Conservation (phyloP, 83 land plant genomes). For the Picea abies region DNA sequence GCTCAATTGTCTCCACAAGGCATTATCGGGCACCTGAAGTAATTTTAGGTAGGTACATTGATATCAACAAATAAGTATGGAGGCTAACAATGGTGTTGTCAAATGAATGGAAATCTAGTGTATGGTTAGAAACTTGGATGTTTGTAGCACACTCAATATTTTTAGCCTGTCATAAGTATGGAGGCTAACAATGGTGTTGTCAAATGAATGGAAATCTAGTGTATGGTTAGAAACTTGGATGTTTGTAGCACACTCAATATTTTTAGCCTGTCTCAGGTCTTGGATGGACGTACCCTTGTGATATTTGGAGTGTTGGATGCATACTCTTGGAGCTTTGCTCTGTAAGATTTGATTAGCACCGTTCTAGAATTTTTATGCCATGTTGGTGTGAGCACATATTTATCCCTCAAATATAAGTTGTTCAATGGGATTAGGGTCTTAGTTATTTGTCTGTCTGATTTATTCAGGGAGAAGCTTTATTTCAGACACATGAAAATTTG, state of each 20-base stretch:
- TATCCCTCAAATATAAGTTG: background rate
- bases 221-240: constrained; percentile 2
- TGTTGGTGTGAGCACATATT: background rate
- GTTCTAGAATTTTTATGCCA: constrained; percentile 8
- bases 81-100: constrained; percentile 6
- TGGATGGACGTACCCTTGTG: constrained; percentile 94
- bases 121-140: constrained; percentile 2
- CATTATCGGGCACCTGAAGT: constrained; percentile 85
- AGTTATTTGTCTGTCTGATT: constrained; percentile 6
- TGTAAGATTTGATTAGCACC: constrained; percentile 46
- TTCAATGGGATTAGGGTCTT: constrained; percentile 15
- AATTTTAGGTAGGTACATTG: constrained; percentile 50
- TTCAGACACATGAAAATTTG: constrained; percentile 95
- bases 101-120: constrained; percentile 9
- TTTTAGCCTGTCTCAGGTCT: constrained; percentile 53
- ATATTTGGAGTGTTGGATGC: constrained; percentile 96
- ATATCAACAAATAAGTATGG: background rate
- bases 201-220: constrained; percentile 8
- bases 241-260: constrained; percentile 22
- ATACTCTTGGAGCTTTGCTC: constrained; percentile 88
- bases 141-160: constrained; percentile 22
- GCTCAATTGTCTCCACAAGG: constrained; percentile 70
- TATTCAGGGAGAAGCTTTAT: constrained; percentile 52
- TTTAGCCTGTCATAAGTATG: constrained; percentile 13
- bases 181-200: constrained; percentile 6